phyloP scores from a whole-genome alignment of 1,284 basidiomycete genomes.

The Abortiporus biennis region DNA sequence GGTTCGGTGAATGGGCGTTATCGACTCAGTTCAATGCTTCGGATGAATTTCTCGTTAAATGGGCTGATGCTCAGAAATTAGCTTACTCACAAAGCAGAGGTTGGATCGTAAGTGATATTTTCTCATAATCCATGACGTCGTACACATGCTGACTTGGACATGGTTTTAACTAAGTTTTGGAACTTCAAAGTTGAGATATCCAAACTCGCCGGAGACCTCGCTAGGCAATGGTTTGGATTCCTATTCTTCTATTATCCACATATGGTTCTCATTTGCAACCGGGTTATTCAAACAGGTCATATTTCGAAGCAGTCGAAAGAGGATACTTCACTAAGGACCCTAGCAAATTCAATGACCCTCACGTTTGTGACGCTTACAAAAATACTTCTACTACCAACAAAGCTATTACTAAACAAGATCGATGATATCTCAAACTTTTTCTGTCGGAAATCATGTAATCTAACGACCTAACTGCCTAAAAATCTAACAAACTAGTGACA shows the following conservation, averaged over 20 bases:
- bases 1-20: constrained; percentile 64
- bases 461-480: too few relatives aligned
- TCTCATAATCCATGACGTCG: not conserved
- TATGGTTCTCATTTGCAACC: too few relatives aligned
- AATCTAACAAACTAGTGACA: too few relatives aligned
- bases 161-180: constrained; percentile 50
- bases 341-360: constrained; percentile 42
- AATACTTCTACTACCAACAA: constrained; percentile 3
- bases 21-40: constrained; percentile 62
- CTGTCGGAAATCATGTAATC: too few relatives aligned
- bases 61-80: constrained; percentile 79
- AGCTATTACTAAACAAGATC: too few relatives aligned
- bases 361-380: constrained; percentile 53
- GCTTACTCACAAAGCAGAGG: constrained; percentile 56
- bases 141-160: not conserved
- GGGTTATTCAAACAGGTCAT: constrained; percentile 55
- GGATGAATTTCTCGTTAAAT: constrained; percentile 55
- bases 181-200: constrained; percentile 70
- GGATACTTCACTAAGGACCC: constrained; percentile 65
- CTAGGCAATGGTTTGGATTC: constrained; percentile 51
- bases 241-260: too few relatives aligned
- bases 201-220: constrained; percentile 36
- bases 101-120: constrained; percentile 52
- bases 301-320: constrained; percentile 51
- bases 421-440: too few relatives aligned